Percentiles rank a stretch among this genome's conserved stretches.
Evolutionary conservation across 176 grass and related monocot genomes (phyloP).

Genomic region (Tillandsia fasciculata): DNA sequence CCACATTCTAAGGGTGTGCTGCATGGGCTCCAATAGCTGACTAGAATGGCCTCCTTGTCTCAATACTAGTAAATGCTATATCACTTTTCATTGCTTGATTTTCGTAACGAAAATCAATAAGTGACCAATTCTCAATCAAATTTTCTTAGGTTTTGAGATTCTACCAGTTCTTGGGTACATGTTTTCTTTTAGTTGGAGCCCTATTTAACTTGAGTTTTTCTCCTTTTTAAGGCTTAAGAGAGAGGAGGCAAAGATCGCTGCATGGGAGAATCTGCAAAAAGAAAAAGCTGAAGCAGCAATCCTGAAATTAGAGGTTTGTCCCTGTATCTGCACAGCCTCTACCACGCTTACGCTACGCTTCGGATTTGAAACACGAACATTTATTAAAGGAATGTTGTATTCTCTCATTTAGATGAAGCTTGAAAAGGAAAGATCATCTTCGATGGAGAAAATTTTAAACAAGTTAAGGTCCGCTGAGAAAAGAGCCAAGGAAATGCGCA

Average conservation of each 20-base stretch:
- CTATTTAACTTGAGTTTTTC: conserved; percentile 6
- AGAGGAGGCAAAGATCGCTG: conserved; percentile 83
- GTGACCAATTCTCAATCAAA: not conserved
- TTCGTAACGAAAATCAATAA: not conserved
- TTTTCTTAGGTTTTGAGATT: not conserved
- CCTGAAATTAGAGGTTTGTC: conserved; percentile 62
- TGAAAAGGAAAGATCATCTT: not conserved
- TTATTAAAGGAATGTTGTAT: not conserved
- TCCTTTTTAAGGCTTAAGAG: conserved; percentile 56
- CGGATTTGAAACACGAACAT: not conserved
- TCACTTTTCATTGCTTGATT: too few relatives aligned
- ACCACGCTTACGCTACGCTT: too few relatives aligned
- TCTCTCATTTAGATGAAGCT: not conserved
- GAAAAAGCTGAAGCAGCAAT: conserved; percentile 80
- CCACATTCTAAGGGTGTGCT: too few relatives aligned
- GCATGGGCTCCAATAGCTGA: too few relatives aligned
- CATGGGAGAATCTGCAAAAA: conserved; percentile 94
- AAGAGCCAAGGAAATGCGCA: not conserved
- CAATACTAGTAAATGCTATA: not conserved
- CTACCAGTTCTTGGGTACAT: not conserved
- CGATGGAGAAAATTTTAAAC: not conserved
- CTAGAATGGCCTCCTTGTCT: not conserved
- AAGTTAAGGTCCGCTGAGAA: not conserved
- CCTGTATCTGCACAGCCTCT: not conserved
- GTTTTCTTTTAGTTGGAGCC: not conserved